A percentile compares a stretch with the other conserved stretches of the same genome.
phyloP scores from a whole-genome alignment of 352 stramenopile species.

The Phytopythium kandeliae region DNA sequence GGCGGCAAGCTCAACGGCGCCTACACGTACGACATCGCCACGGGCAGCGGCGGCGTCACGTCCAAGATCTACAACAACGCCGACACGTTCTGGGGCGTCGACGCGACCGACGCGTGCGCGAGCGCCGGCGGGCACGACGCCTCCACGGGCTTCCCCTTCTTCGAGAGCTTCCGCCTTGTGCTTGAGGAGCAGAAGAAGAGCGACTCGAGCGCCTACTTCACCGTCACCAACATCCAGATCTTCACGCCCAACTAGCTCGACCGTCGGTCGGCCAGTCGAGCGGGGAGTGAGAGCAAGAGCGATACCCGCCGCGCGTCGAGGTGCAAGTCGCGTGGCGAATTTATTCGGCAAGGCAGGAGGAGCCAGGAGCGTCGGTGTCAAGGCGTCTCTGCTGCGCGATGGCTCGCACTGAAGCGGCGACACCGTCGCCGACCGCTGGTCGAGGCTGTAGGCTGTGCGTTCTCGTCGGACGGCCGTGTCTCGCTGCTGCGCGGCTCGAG shows the following conservation, averaged over 20 bases:
- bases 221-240: slow-evolving; percentile 71
- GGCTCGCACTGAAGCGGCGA: too few species aligned
- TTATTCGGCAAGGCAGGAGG: slow-evolving; percentile 1
- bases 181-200: slow-evolving; percentile 74
- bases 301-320: neutral
- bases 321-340: neutral
- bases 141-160: slow-evolving; percentile 69
- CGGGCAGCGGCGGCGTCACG: slow-evolving; percentile 34
- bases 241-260: slow-evolving; percentile 64
- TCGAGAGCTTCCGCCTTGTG: slow-evolving; percentile 68
- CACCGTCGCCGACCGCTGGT: too few species aligned
- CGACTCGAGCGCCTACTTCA: slow-evolving; percentile 61
- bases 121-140: slow-evolving; percentile 47
- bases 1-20: slow-evolving; percentile 43
- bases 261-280: neutral
- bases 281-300: too few species aligned
- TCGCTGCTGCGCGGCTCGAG: too few species aligned
- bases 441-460: too few species aligned
- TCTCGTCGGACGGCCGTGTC: too few species aligned
- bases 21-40: slow-evolving; percentile 56
- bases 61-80: slow-evolving; percentile 80
- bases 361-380: neutral
- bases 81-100: slow-evolving; percentile 60
- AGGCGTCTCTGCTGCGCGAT: too few species aligned
- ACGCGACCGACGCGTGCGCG: slow-evolving; percentile 32